Percentiles rank a stretch among this genome's conserved stretches.
phyloP scores from a whole-genome alignment of 139 green algal genomes.

The Coccomyxa sp. region DNA sequence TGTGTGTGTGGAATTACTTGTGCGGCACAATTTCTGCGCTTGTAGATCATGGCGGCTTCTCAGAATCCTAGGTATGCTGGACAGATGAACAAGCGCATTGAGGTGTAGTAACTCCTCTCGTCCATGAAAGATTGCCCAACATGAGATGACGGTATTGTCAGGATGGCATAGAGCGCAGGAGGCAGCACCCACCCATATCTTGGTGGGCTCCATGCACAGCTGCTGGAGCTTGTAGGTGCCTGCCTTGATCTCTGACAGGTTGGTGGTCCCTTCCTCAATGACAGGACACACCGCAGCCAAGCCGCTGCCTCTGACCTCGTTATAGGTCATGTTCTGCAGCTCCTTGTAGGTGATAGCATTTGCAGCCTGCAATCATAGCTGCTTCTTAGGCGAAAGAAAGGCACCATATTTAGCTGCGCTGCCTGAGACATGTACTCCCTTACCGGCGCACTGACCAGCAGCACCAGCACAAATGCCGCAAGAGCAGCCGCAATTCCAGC shows the following conservation, averaged over 20 bases:
- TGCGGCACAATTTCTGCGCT: no score
- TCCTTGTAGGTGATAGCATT: conserved; percentile 4
- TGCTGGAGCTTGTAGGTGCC: background rate
- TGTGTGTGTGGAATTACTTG: no score
- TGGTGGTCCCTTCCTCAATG: background rate
- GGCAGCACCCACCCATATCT: background rate
- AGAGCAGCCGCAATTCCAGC: background rate
- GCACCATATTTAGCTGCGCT: background rate
- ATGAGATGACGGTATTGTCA: no score
- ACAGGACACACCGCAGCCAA: background rate
- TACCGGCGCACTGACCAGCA: background rate
- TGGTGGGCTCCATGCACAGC: background rate
- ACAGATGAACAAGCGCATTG: no score
- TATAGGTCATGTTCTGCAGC: conserved; percentile 4
- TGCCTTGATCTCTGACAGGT: background rate
- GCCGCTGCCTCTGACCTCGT: background rate
- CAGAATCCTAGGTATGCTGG: no score
- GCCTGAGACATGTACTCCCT: background rate
- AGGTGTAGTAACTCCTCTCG: no score
- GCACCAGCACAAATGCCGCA: background rate
- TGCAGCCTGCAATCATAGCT: background rate
- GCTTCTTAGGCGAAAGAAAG: background rate
- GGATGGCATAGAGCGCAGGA: no score
- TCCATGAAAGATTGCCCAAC: no score
- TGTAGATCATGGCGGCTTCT: no score